Base-by-base conservation (phyloP, 495 filamentous ascomycete species). In the Trichocladium antarcticum region DNA sequence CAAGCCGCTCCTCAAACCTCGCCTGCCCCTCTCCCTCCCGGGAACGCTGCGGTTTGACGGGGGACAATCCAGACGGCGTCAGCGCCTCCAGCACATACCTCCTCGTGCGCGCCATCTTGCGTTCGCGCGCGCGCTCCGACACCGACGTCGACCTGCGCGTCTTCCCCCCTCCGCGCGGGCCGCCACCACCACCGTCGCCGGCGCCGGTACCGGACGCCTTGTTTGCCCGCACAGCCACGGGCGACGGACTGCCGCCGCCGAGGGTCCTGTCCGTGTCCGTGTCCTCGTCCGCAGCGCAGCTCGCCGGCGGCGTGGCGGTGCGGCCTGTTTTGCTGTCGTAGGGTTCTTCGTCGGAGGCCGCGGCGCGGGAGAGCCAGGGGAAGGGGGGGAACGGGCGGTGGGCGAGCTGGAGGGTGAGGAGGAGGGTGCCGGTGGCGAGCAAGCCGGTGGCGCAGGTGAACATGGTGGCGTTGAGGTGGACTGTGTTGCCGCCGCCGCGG, bases 381-480 rank as follows among this genome's bases (percentile, higher is more conserved):
- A 57, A 15, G 27, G 40, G 20, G 27, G 40, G 29, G 20, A 57
- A 57, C 3, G 54, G 50, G 5, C 42, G 45, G 5, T 9, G 11
- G 8, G 42, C 41, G 11, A 37, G 9, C 10, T 49, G 31, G 6
- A 57, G 15, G 8, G 54, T 41, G 10, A 8, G 12, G 9, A 49
- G 37, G 12, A 47, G 19, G 12, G 47, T 11, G 20, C 37, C 12
- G 29, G 45, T 47, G 32, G 35, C 37, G 1, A 57, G 28, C 9
- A 46, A 11, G 7, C 46, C 51, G 5, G 47, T 41, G 6, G 47
- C 20, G 28, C 46, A 57, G 17, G 47, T 51, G 31, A 57, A 54
- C 12, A 57, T 50, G 14, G 43, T 43, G 35, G 42, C 15, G 1
- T 57, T 44, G 6, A 57, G 28, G 15, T 24, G 34, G 0, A 37